These are phyloP conservation scores for Nicotiana otophora DNA, from an alignment of 257 asterid genomes.

Conservation along the genomic window DNA sequence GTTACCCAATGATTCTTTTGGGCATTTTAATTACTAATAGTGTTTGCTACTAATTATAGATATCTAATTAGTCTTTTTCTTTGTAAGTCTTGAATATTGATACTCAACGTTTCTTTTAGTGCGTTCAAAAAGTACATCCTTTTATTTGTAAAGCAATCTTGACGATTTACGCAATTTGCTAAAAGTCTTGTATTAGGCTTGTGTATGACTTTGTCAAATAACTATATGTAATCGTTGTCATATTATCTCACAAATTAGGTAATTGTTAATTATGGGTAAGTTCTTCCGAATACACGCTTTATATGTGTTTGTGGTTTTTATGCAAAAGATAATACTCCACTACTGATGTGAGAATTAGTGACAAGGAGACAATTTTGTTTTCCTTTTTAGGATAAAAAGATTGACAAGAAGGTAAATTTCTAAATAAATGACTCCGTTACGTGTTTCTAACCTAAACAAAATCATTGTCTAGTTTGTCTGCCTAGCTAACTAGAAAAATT, in stretches of 20 bases:
- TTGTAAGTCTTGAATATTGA: not conserved
- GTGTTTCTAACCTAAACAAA: not conserved
- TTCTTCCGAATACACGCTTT: not conserved
- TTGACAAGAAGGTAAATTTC: not conserved
- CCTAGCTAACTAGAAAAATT: not conserved
- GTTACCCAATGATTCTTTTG: not conserved
- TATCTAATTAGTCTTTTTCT: not conserved
- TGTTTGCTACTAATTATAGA: not conserved
- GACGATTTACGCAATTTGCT: not conserved
- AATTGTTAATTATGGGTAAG: not conserved
- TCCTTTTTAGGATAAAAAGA: not conserved
- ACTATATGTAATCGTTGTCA: not conserved
- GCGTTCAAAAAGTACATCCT: not conserved
- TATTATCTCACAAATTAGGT: not conserved
- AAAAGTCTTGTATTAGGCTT: not conserved
- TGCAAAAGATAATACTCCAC: constrained; percentile 12
- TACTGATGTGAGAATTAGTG: constrained; percentile 7
- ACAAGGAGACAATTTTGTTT: not conserved
- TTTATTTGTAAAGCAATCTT: not conserved
- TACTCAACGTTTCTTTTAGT: not conserved
- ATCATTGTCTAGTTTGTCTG: constrained; percentile 2
- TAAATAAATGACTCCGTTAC: not conserved
- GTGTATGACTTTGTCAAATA: not conserved
- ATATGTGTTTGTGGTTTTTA: not conserved
- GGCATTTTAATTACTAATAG: not conserved